Base-by-base conservation (phyloP, 2,329 filamentous ascomycete species). In the Drechslerella dactyloides region DNA sequence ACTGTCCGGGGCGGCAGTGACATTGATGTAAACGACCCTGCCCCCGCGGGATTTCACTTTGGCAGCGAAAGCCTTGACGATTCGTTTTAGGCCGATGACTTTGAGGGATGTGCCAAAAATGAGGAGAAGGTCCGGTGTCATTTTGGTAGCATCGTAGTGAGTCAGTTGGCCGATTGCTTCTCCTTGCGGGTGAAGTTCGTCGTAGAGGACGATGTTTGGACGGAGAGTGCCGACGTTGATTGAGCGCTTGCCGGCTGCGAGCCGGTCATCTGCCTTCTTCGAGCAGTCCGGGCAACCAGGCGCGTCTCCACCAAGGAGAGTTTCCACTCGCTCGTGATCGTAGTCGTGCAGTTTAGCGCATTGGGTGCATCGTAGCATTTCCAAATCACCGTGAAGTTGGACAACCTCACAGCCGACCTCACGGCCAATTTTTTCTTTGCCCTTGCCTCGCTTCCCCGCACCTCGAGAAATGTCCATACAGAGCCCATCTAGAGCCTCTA, bases 181-280 rank as follows among this genome's bases (percentile, higher is more conserved):
- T 1, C 86, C 85, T 33, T 85, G 85, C 0, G 89, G 89, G 75
- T 91, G 87, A 58, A 90, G 87, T 77, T 91, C 88, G 21, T 88
- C 88, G 76, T 90, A 91, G 0, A 91, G 81, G 1, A 91, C 88
- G 75, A 91, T 89, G 75, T 91, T 88, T 0, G 89, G 89, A 42
- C 88, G 82, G 17, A 91, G 81, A 70, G 87, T 87, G 35, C 88
- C 88, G 1, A 90, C 84, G 2, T 87, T 86, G 4, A 90, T 81
- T 0, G 86, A 86, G 68, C 88, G 83, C 76, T 90, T 89, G 11
- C 89, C 89, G 55, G 81, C 84, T 70, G 87, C 86, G 74, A 87
- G 83, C 33, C 88, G 82, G 4, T 85, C 85, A 0, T 85, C 84
- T 1, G 86, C 87, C 2, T 87, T 85, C 1, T 84, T 84, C 1